Base-by-base conservation (phyloP, 2,329 filamentous ascomycete species). In the Aspergillus cejpii region DNA sequence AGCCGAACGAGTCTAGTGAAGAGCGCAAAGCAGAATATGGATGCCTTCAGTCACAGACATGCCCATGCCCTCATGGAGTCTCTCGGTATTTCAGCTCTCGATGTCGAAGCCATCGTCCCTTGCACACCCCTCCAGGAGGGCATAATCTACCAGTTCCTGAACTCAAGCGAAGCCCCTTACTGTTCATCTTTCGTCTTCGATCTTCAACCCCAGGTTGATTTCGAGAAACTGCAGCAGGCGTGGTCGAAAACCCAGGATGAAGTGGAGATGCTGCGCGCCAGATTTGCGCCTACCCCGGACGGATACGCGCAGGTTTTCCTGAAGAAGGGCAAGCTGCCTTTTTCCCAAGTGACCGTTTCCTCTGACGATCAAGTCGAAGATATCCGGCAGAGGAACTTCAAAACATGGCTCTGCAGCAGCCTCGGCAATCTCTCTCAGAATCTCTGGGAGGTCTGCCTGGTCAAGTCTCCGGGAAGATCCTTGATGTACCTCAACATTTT, bases 61-160 rank as follows among this genome's bases (percentile, higher is more conserved):
- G 70, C 74, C 4, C 65, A 74, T 8, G 53, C 64, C 5, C 74
- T 78, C 5, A 78, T 78, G 14, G 70, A 70, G 5, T 65, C 70
- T 3, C 68, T 94, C 0, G 65, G 66, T 0, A 51, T 83, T 1
- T 56, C 69, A 0, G 63, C 70, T 1, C 59, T 66, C 5, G 70
- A 80, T 1, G 76, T 95, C 7, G 84, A 92, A 58, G 78, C 79
- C 46, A 78, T 95, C 41, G 80, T 80, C 0, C 90, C 89, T 3
- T 95, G 90, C 60, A 94, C 90, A 1, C 79, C 89, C 0, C 70
- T 95, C 1, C 90, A 96, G 58, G 81, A 91, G 61, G 90, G 89
- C 0, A 91, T 96, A 71, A 80, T 95, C 39, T 84, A 84, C 5
- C 77, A 81, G 39, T 83, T 81, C 19, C 61, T 85, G 28, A 24